Base-by-base conservation (phyloP, 73 alveolate species). In the Paramecium biaurelia region DNA sequence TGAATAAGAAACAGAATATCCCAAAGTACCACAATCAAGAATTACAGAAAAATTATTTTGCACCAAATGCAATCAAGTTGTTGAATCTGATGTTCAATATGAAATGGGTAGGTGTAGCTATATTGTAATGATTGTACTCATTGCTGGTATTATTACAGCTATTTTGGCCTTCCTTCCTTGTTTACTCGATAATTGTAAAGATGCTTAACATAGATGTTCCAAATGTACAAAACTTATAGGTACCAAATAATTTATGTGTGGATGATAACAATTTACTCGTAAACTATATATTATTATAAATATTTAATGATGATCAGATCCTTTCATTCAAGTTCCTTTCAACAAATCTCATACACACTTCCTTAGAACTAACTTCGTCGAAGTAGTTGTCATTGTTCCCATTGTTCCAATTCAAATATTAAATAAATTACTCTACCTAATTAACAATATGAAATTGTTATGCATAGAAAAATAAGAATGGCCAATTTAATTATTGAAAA, bases 181-280 rank as follows among this genome's bases (percentile, higher is more conserved):
- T 45, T 12, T 79, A 2, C 30, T 43, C 8, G 56, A 79, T 10
- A 41, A 34, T 43, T 79, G 90, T 20, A 30, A 79, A 10, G 90
- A 79, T 79, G 90, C 90, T 7, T 8, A 42, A 42, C 90, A 79
- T 45, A 79, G 56, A 79, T 79, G 90, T 79, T 42, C 90, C 7
- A 43, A 43, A 43, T 79, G 90, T n/a, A 30, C 45, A 1, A 79
- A 79, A 30, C 56, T 79, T 1, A 30, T 79, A 9, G 90, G 90
- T 0, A 79, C 90, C 5, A 79, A 79, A 45, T 79, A 43, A 79
- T 79, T 79, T 45, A 14, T 79, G 90, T 42, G 45, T 24, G 90
- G 90, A 21, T 79, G 90, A 79, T 34, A 63, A 15, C 21, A 24
- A 32, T 30, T n/a, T 63, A 63, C 84, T 63, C 5, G 84, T 11